These are phyloP conservation scores for Boletus rufocinnamomeus DNA, from an alignment of 768 basidiomycete species.

Conservation along the genomic window DNA sequence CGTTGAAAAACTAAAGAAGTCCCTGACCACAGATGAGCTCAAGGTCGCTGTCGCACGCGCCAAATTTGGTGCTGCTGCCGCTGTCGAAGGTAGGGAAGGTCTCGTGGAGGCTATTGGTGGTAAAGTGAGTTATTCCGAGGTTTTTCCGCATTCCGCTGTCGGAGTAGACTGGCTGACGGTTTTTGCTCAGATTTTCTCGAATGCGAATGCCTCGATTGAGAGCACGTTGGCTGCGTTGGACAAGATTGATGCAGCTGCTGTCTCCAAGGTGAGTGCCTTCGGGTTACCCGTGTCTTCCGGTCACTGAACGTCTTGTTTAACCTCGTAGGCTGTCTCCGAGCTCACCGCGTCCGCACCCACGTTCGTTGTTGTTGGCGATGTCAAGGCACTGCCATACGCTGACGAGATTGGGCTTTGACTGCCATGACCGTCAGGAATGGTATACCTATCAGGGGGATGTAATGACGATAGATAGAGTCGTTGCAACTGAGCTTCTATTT, in stretches of 20 bases:
- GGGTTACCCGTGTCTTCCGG: neutral
- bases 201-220: conserved; percentile 56
- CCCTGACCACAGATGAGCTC: conserved; percentile 66
- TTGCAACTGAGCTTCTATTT: conserved; percentile 1
- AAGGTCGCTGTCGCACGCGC: conserved; percentile 85
- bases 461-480: conserved; percentile 21
- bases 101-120: conserved; percentile 60
- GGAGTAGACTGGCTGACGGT: neutral
- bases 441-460: conserved; percentile 19
- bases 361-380: conserved; percentile 83
- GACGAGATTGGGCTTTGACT: conserved; percentile 79
- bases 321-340: conserved; percentile 51
- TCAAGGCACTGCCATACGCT: conserved; percentile 72
- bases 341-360: conserved; percentile 81
- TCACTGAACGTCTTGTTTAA: neutral
- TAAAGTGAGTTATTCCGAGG: conserved; percentile 49
- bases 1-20: conserved; percentile 62
- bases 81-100: conserved; percentile 70
- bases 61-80: conserved; percentile 77
- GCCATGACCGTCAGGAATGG: conserved; percentile 1
- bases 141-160: conserved; percentile 4
- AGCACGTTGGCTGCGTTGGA: conserved; percentile 69
- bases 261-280: conserved; percentile 61
- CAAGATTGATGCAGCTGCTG: conserved; percentile 59
- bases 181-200: conserved; percentile 57